Conservation (phyloP, 306 rosid genomes). For the Corylus avellana region DNA sequence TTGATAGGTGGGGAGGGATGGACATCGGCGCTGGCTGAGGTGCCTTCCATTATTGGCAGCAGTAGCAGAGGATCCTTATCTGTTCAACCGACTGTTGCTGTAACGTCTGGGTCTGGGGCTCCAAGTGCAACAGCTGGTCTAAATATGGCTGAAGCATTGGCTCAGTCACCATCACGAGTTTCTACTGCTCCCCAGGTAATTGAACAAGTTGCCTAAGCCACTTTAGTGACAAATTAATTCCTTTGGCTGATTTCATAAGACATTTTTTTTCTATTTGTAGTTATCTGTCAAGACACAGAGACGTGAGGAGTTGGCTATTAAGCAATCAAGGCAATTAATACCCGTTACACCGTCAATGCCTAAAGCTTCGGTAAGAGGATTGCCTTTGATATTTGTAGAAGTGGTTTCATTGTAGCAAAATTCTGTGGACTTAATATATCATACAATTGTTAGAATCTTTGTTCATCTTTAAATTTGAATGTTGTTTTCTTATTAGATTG, state of each 20-base stretch:
- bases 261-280: constrained; percentile 36
- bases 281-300: constrained; percentile 82
- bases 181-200: constrained; percentile 77
- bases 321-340: constrained; percentile 93
- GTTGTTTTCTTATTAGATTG: background rate
- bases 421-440: background rate
- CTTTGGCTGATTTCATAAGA: constrained; percentile 20
- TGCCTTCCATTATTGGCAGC: constrained; percentile 69
- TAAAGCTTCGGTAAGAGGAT: constrained; percentile 69
- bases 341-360: constrained; percentile 95
- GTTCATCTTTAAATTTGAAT: background rate
- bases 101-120: constrained; percentile 48
- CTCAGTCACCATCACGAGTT: constrained; percentile 80
- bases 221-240: constrained; percentile 13
- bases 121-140: constrained; percentile 67
- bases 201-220: constrained; percentile 25
- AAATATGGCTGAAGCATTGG: constrained; percentile 98
- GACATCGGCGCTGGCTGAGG: constrained; percentile 95
- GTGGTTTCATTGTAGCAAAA: constrained; percentile 22
- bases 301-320: constrained; percentile 94
- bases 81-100: constrained; percentile 54
- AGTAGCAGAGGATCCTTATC: constrained; percentile 57
- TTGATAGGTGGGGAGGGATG: constrained; percentile 95
- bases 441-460: background rate
- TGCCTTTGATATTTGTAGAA: constrained; percentile 16